Evolutionary conservation across 1,284 basidiomycete genomes (phyloP).

Genomic region (Pseudomicrostroma phylloplanum): DNA sequence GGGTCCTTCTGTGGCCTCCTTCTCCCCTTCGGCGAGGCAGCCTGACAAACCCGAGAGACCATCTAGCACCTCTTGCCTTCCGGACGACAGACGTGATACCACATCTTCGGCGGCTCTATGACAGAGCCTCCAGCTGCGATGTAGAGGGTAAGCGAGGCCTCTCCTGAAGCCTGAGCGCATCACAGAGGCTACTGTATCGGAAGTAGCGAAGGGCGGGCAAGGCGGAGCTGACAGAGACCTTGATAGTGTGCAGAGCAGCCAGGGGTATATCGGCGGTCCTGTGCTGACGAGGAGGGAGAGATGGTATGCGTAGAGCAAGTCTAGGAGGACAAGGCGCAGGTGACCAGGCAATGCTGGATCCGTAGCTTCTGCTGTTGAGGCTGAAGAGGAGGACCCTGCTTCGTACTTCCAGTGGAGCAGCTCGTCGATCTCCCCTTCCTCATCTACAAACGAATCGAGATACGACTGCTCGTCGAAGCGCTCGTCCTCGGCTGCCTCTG

Average conservation of each 20-base stretch:
- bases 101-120: not conserved
- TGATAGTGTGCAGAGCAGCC: not conserved
- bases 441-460: not conserved
- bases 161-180: not conserved
- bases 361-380: not conserved
- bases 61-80: not conserved
- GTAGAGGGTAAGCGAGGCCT: not conserved
- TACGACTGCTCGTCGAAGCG: constrained; percentile 5
- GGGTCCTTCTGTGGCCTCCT: not conserved
- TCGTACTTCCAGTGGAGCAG: not conserved
- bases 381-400: not conserved
- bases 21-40: not conserved
- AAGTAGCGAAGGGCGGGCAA: not conserved
- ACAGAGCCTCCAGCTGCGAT: not conserved
- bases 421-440: not conserved
- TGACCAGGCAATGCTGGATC: not conserved
- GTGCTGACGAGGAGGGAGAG: constrained; percentile 13
- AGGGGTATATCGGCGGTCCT: constrained; percentile 1
- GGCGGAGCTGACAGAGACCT: not conserved
- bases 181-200: not conserved
- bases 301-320: constrained; percentile 11
- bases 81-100: not conserved
- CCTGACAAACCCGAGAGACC: not conserved
- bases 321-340: constrained; percentile 5
- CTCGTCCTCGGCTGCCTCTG: not conserved